Evolutionary conservation across 2,329 filamentous ascomycete genomes (phyloP), one percentile per base, ranked within the genome.

Genomic region (Ilyonectria mors-panacis): DNA sequence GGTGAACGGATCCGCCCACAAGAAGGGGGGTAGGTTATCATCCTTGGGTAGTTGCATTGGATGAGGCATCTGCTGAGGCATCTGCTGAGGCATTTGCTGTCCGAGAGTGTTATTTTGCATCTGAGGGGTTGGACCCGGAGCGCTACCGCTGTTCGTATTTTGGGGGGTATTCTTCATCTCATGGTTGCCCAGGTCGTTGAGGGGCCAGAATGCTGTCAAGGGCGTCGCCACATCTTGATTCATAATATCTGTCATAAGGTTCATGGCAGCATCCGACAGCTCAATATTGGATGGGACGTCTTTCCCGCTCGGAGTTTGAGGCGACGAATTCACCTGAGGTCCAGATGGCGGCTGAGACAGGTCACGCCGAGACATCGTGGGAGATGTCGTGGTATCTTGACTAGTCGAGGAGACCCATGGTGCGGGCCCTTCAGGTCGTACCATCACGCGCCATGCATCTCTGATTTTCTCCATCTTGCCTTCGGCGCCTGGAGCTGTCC

Each of bases 391-490:
- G 12, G 62, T 60, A 23, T 58, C 66, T 55, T 70, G 60, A 3
- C 63, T 62, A 12, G 63, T 60, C 6, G 63, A 68, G 7, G 69
- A 65, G 30, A 70, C 56, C 12, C 68, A 59, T 4, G 75, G 68
- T 6, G 66, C 30, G 23, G 66, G 68, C 12, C 76, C 73, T 1
- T 79, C 79, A 5, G 77, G 76, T 17, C 80, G 78, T 6, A 89
- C 81, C 8, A 90, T 76, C 47, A 81, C 79, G 44, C 86, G 82
- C 88, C 88, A 90, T 35, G 82, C 82, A 12, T 86, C 82, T 19
- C 82, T 78, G 6, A 81, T 72, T 50, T 84, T 79, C n/a, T 86
- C 85, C 69, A 86, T 80, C 17, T 80, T 80, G 44, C 79, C 80
- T 51, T 86, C 85, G 21, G 85, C 78, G 2, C 82, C 85, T 0